Base-by-base conservation (phyloP, 495 filamentous ascomycete species). In the Talaromyces wortmannii region DNA sequence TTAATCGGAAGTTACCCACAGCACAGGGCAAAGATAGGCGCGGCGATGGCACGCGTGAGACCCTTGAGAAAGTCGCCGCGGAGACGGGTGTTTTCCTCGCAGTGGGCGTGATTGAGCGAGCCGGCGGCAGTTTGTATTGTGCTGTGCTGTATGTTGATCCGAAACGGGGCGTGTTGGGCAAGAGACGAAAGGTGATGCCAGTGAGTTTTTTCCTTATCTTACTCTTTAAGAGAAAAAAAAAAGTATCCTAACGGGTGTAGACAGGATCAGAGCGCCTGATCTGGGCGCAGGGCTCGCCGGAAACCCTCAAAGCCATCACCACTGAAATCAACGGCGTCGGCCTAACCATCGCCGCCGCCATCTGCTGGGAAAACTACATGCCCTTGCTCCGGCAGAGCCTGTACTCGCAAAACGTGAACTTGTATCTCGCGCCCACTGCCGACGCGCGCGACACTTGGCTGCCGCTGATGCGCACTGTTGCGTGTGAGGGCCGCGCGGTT, bases 311-410 rank as follows among this genome's bases (percentile, higher is more conserved):
- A 52, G 92, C 92, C 0, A 78, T 97, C 2, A 88, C 83, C 17
- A 91, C 91, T 0, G 80, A 75, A n/a, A 86, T 97, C 57, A 81
- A 83, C 17, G 89, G 88, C 17, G 82, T 92, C 12, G 82, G 80
- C 45, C 70, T 97, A 16, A 91, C 85, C 13, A 71, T 96, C 6
- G 92, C 84, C 0, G 83, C 89, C 0, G 92, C 92, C 2, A 95
- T 97, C 44, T 97, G 92, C 74, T 97, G 92, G 92, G 92, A 97
- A 69, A 97, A 90, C 59, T 95, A 90, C 64, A 97, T 97, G 92
- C 92, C 92, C 0, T 72, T 97, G 16, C 78, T 97, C 1, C 75
- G 88, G 7, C 78, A 89, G 50, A 81, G 84, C 17, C 77, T 97
- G 15, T 97, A 97, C 62, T 78, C 82, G 2, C 92, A 97, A 68